phyloP scores from a whole-genome alignment of 1,284 basidiomycete species.

The Ganoderma multipileum region DNA sequence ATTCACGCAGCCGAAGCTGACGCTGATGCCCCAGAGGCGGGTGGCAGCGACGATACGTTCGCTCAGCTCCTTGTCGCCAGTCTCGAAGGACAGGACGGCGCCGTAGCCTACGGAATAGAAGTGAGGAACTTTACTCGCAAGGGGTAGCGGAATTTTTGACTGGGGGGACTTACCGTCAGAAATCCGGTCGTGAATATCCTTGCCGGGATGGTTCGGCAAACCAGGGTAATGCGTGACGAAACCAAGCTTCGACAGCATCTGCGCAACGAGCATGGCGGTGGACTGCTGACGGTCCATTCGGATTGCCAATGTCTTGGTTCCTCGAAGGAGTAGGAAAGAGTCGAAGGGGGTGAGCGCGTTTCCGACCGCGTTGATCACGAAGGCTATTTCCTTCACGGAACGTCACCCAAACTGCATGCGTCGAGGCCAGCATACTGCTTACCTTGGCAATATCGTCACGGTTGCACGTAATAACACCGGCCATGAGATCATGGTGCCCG shows the following conservation, averaged over 20 bases:
- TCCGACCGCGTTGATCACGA: conserved; percentile 97
- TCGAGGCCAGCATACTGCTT: not conserved
- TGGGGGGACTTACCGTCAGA: conserved; percentile 66
- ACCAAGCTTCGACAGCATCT: conserved; percentile 87
- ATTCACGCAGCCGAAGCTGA: conserved; percentile 98
- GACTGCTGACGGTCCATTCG: conserved; percentile 96
- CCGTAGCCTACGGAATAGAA: conserved; percentile 57
- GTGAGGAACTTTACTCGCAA: not conserved
- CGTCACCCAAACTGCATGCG: conserved; percentile 7
- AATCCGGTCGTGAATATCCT: conserved; percentile 88
- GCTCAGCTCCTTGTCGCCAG: conserved; percentile 89
- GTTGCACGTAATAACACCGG: conserved; percentile 92
- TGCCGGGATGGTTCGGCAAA: conserved; percentile 82
- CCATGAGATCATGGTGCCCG: conserved; percentile 99
- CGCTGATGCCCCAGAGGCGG: conserved; percentile 96
- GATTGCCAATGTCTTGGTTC: conserved; percentile 96
- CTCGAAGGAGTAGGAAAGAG: conserved; percentile 94
- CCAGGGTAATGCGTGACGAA: conserved; percentile 97
- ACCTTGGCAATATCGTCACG: conserved; percentile 91
- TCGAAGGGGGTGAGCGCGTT: conserved; percentile 96
- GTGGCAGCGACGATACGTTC: conserved; percentile 94
- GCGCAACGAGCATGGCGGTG: conserved; percentile 85
- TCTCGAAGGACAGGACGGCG: conserved; percentile 95
- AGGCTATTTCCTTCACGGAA: conserved; percentile 79
- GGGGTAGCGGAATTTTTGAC: not conserved